These are phyloP conservation scores for Ceratocystis papillata DNA, from an alignment of 2,329 filamentous ascomycete genomes.

Conservation along the genomic window DNA sequence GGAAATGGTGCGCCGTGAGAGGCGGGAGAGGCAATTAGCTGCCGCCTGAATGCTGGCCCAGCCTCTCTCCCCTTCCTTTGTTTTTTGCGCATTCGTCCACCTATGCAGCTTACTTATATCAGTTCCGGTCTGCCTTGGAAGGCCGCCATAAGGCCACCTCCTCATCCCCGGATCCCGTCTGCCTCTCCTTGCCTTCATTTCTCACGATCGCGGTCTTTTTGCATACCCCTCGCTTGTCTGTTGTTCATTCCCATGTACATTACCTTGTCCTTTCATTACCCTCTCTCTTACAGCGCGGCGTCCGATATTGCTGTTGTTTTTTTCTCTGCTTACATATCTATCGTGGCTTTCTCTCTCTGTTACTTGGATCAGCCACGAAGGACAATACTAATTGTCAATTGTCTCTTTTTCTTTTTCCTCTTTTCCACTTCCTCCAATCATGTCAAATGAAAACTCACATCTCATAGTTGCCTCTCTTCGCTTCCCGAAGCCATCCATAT, in stretches of 20 bases:
- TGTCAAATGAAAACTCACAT: not conserved
- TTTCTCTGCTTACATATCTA: not conserved
- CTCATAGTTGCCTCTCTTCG: constrained; percentile 4
- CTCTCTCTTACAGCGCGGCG: constrained; percentile 18
- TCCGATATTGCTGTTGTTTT: constrained; percentile 7
- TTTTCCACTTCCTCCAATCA: not conserved
- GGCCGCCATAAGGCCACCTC: not conserved
- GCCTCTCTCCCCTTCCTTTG: constrained; percentile 3
- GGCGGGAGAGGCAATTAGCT: constrained; percentile 25
- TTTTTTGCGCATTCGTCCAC: not conserved
- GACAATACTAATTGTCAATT: constrained; percentile 12
- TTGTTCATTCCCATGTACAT: constrained; percentile 8
- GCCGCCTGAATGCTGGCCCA: not conserved
- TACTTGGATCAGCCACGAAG: constrained; percentile 5
- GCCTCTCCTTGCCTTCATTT: constrained; percentile 4
- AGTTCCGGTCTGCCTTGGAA: not conserved
- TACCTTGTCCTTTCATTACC: constrained; percentile 9
- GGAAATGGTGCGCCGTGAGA: constrained; percentile 42
- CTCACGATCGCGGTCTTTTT: constrained; percentile 9
- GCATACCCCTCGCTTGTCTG: constrained; percentile 12
- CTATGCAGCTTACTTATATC: not conserved
- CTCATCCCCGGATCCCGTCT: constrained; percentile 1
- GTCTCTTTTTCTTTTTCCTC: not conserved
- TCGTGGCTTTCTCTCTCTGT: not conserved
- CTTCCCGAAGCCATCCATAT: not conserved